These are phyloP conservation scores for Tetrahymena borealis DNA, from an alignment of 73 alveolate species.

Conservation along the genomic window DNA sequence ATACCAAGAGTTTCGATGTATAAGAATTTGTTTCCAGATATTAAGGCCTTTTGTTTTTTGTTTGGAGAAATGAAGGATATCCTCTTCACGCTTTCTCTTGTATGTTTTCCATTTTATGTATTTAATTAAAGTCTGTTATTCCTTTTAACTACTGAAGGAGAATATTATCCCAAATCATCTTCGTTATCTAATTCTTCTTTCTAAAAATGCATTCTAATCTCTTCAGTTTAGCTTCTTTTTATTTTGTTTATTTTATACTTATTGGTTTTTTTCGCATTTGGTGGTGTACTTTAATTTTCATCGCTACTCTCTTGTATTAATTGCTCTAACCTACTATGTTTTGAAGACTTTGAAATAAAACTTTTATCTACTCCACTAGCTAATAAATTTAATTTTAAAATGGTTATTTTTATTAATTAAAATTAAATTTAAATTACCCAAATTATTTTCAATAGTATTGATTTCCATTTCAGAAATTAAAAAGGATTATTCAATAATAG, in stretches of 20 bases:
- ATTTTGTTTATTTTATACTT: neutral
- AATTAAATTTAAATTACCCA: neutral
- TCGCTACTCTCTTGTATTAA: neutral
- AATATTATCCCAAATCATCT: neutral
- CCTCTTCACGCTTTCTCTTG: neutral
- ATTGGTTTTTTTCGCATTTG: neutral
- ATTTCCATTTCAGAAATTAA: neutral
- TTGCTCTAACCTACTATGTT: neutral
- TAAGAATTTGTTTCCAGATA: neutral
- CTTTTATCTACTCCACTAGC: too few relatives aligned
- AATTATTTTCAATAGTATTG: neutral
- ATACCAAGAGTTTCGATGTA: neutral
- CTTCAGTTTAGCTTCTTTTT: neutral
- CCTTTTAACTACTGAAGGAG: neutral
- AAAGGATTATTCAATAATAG: neutral
- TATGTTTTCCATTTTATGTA: too few relatives aligned
- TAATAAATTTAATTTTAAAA: neutral
- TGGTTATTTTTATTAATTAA: neutral
- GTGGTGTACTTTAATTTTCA: neutral
- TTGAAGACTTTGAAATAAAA: neutral
- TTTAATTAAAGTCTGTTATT: too few relatives aligned
- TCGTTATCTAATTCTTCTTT: neutral
- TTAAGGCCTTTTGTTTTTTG: neutral
- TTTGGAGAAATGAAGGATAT: neutral
- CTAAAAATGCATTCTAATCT: neutral